Conservation (phyloP, 345 rosid species). For the Salix udensis region DNA sequence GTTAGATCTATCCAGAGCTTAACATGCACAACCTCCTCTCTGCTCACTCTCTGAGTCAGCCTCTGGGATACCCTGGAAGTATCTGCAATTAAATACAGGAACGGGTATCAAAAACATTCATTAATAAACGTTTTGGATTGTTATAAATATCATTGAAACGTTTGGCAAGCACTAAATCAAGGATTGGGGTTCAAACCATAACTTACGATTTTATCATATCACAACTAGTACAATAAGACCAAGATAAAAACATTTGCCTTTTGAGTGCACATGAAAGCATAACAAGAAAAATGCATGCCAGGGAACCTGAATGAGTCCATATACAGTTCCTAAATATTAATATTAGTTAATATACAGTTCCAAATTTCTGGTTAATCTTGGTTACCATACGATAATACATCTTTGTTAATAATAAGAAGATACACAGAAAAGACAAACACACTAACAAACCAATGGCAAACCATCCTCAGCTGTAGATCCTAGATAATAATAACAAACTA, state of each 20-base stretch:
- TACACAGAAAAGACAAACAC: neutral
- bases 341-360: too few species aligned
- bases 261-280: neutral
- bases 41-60: conserved; percentile 72
- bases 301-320: neutral
- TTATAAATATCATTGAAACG: neutral
- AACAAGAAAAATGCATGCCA: neutral
- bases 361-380: neutral
- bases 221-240: neutral
- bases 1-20: conserved; percentile 18
- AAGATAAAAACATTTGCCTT: neutral
- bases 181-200: neutral
- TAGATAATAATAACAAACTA: neutral
- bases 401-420: neutral
- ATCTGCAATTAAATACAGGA: conserved; percentile 44
- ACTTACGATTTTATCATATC: neutral
- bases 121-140: neutral
- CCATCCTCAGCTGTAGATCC: neutral
- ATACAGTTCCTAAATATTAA: neutral
- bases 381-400: neutral
- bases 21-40: conserved; percentile 90
- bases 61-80: conserved; percentile 82
- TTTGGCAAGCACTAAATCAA: neutral
- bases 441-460: neutral
- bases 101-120: neutral